Base-by-base conservation (phyloP, 1,284 basidiomycete genomes). In the Ganoderma lingzhi region DNA sequence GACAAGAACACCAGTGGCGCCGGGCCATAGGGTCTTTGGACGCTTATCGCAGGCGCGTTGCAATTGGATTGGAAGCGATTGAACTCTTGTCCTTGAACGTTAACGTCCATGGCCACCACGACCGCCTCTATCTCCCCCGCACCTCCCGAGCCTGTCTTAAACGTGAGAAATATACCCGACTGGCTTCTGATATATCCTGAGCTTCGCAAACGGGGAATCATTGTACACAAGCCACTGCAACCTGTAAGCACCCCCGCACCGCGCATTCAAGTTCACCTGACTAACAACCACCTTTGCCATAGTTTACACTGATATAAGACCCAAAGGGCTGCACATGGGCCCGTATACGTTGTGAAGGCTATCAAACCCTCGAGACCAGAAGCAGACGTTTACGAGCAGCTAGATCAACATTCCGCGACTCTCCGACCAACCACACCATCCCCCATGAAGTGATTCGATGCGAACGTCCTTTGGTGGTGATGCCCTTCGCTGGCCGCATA, bases 221-320 rank as follows among this genome's bases (percentile, higher is more conserved):
- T 32, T 5, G n/a, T 56, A 35, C 53, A 56, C 32, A 14, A 32
- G 15, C 32, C 53, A 32, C 3, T 56, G 14, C 53, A 56, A 32
- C 53, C 53, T 4, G 53, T 56, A 17, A 2, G 12, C 44, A n/a
- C 1, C 44, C 44, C 19, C 23, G 1, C 15, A 30, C 14, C 23
- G 23, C 23, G 23, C 23, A 23, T 0, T 4, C 9, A 3, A 23
- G 4, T 53, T 3, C 48, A 10, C 23, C 10, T 14, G 14, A 23
- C 51, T 32, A 32, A 32, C 32, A 23, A 23, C 8, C 45, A 8
- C 5, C 28, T 15, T 35, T 10, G 1, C 4, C 17, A 19, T 30
- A 56, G 53, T 56, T 56, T 19, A 56, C 32, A 55, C 30, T 55
- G 23, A 10, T 55, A 55, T n/a, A 28, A 55, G 30, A 56, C 28